Conservation (phyloP, 2,329 filamentous ascomycete species). For the Zalaria sp. region DNA sequence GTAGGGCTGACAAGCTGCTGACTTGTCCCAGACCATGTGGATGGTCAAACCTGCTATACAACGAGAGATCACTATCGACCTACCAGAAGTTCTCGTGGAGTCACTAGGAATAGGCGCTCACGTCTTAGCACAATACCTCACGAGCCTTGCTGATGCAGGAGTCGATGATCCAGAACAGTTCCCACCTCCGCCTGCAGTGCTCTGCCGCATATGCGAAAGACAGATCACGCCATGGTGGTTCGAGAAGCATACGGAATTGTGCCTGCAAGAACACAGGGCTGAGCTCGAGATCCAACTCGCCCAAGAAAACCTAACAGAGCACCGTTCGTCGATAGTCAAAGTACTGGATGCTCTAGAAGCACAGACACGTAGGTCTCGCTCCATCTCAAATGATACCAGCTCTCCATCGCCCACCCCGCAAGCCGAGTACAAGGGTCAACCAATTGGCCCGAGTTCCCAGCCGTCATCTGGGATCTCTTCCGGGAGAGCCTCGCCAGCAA, state of each 20-base stretch:
- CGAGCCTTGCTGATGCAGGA: constrained; percentile 70
- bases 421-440: constrained; percentile 68
- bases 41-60: constrained; percentile 91
- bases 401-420: constrained; percentile 14
- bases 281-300: constrained; percentile 97
- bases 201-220: constrained; percentile 94
- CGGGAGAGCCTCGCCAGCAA: constrained; percentile 55
- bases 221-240: constrained; percentile 99
- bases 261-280: constrained; percentile 85
- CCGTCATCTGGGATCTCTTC: constrained; percentile 56
- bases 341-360: constrained; percentile 86
- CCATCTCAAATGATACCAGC: constrained; percentile 36
- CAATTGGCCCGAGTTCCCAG: constrained; percentile 64
- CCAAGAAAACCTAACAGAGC: constrained; percentile 82
- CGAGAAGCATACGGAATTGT: constrained; percentile 94
- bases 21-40: constrained; percentile 77
- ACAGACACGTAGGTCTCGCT: constrained; percentile 48
- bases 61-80: constrained; percentile 88
- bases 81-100: constrained; percentile 79
- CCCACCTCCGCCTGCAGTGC: constrained; percentile 67
- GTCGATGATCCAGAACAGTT: constrained; percentile 60
- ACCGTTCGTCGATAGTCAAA: constrained; percentile 87
- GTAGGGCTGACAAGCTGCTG: constrained; percentile 15
- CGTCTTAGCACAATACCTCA: constrained; percentile 86
- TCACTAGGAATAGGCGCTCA: constrained; percentile 89